Evolutionary conservation across 345 rosid genomes (phyloP), one percentile per base, ranked within the genome.

Genomic region (Camelina hispida): DNA sequence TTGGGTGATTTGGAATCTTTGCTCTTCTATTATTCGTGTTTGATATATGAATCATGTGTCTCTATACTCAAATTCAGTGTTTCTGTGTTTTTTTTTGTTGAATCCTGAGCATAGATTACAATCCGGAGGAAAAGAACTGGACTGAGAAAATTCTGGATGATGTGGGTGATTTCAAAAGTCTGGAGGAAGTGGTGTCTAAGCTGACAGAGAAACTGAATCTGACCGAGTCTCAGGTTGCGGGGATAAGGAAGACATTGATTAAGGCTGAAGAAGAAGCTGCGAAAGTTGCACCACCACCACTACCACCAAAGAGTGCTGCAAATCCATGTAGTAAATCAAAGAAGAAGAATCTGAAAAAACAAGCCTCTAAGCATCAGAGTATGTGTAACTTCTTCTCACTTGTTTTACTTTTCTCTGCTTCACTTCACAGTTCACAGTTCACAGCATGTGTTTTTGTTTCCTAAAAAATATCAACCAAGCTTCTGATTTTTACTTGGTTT

Each of bases 121-220:
- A 28, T 56, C 38, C 20, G 38, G 38, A 30, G 38, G 20, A 56
- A 28, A 11, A 7, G 37, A 56, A 56, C 3, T 54, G 2, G 61
- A 56, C 11, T 7, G 6, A 56, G 61, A 3, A 8, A 56, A 25
- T 25, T 14, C 10, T 25, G 58, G 58, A 54, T 54, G 20, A 7
- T 28, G 10, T 14, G 60, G 61, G 38, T 56, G 61, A 56, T 30
- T 56, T 30, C 38, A 56, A 56, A 28, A 56, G 1, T 56, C 18
- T 56, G 18, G 61, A 56, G 30, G 20, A 56, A 1, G 18, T 15
- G 38, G 2, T 28, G 1, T 56, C 37, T 28, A 28, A 30, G 38
- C 38, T 56, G 61, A 56, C 37, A 28, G 61, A 30, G 18, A 56
- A 14, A 8, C 61, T 56, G 20, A 56, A 56, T 56, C 34, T 56